These are phyloP conservation scores for Claviceps sp. DNA, from an alignment of 2,329 filamentous ascomycete species.

Conservation along the genomic window DNA sequence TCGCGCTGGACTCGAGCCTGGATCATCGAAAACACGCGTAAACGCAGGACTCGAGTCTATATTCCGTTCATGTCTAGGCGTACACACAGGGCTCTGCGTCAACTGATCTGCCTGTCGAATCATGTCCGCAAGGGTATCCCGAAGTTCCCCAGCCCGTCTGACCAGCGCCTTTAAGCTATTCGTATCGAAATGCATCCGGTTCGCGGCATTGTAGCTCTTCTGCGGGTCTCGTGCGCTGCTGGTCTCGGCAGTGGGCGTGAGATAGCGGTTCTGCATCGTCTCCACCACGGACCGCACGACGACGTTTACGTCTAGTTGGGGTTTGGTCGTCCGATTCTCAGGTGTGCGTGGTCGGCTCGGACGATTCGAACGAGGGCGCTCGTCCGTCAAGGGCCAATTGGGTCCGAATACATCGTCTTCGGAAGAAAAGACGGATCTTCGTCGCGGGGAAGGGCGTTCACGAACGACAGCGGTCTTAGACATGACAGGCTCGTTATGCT, in stretches of 20 bases:
- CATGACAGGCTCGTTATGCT: conserved; percentile 28
- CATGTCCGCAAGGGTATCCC: conserved; percentile 44
- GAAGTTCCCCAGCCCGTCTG: conserved; percentile 45
- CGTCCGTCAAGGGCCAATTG: conserved; percentile 30
- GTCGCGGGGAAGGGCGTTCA: conserved; percentile 36
- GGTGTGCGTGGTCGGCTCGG: conserved; percentile 30
- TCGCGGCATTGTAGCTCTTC: conserved; percentile 25
- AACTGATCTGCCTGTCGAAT: conserved; percentile 46
- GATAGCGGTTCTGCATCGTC: conserved; percentile 44
- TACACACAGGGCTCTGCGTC: conserved; percentile 40
- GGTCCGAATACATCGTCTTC: conserved; percentile 54
- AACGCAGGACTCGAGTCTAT: conserved; percentile 52
- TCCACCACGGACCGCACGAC: conserved; percentile 50
- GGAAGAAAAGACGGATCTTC: conserved; percentile 49
- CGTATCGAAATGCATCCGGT: conserved; percentile 51
- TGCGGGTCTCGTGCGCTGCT: conserved; percentile 23
- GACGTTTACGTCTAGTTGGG: conserved; percentile 26
- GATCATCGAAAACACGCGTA: conserved; percentile 51
- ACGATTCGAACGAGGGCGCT: conserved; percentile 19
- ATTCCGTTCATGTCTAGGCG: conserved; percentile 30
- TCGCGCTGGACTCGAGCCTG: conserved; percentile 38
- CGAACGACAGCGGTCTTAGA: conserved; percentile 39
- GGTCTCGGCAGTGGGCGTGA: conserved; percentile 14
- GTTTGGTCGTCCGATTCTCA: conserved; percentile 20
- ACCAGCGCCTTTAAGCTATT: conserved; percentile 55